phyloP scores from a whole-genome alignment of 2,329 filamentous ascomycete species.

The Apiospora koreana region DNA sequence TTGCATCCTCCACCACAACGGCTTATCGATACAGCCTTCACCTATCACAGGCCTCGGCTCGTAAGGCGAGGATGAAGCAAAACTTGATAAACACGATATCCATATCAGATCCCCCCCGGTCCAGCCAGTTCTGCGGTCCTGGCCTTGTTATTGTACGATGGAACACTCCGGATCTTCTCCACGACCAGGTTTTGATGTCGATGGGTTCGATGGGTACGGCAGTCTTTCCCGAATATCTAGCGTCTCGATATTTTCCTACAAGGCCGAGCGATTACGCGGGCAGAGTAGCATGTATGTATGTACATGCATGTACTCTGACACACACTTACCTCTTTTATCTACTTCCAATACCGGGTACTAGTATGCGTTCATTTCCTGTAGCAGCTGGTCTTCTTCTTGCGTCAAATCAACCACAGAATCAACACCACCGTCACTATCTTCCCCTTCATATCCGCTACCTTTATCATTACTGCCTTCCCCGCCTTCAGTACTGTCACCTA shows the following conservation, averaged over 20 bases:
- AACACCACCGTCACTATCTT: background rate
- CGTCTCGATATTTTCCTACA: background rate
- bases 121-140: background rate
- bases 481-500: background rate
- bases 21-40: background rate
- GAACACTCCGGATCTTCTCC: constrained; percentile 9
- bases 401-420: background rate
- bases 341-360: background rate
- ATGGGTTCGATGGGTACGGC: constrained; percentile 2
- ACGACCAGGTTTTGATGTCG: background rate
- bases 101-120: constrained; percentile 6
- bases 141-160: background rate
- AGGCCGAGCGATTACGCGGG: background rate
- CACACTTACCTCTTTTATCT: background rate
- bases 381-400: background rate
- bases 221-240: background rate
- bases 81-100: background rate
- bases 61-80: background rate
- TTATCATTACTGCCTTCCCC: background rate
- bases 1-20: background rate
- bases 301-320: background rate
- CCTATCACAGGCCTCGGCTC: background rate
- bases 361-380: background rate
- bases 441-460: background rate
- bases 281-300: background rate